Percentiles rank a stretch among this genome's conserved stretches.
Conservation (phyloP, 805 yeast species). For the Tetrapisispora arboricola region DNA sequence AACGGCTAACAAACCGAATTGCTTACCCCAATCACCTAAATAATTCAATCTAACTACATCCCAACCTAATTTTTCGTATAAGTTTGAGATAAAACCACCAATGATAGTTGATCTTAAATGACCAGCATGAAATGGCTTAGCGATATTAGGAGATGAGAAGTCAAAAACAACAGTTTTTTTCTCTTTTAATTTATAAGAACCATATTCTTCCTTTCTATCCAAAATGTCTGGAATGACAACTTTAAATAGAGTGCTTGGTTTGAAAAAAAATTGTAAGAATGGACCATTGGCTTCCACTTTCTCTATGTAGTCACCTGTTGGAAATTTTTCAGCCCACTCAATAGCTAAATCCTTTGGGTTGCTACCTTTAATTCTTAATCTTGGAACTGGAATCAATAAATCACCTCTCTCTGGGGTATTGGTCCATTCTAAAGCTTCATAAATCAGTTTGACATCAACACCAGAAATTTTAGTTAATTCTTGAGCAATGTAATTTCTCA, state of each 20-base stretch:
- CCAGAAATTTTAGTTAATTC: slow-evolving; percentile 66
- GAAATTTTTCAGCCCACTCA: slow-evolving; percentile 73
- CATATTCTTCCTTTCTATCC: slow-evolving; percentile 49
- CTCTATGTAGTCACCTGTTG: slow-evolving; percentile 56
- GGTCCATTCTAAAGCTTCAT: slow-evolving; percentile 83
- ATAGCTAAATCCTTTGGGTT: slow-evolving; percentile 65
- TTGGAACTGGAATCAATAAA: slow-evolving; percentile 82
- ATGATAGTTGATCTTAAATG: slow-evolving; percentile 95
- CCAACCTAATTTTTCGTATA: slow-evolving; percentile 88
- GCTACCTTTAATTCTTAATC: slow-evolving; percentile 74
- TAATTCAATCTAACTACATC: slow-evolving; percentile 88
- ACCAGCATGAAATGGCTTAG: slow-evolving; percentile 99
- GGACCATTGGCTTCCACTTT: slow-evolving; percentile 79
- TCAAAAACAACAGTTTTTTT: slow-evolving; percentile 71
- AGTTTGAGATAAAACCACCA: slow-evolving; percentile 87
- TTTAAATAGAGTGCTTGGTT: slow-evolving; percentile 53
- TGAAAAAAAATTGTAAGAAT: slow-evolving; percentile 81
- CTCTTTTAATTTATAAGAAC: slow-evolving; percentile 62
- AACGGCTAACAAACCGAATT: slow-evolving; percentile 90
- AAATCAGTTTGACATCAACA: slow-evolving; percentile 59
- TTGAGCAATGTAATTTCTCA: slow-evolving; percentile 80
- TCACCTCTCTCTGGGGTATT: slow-evolving; percentile 84
- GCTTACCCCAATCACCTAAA: slow-evolving; percentile 99
- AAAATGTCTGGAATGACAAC: slow-evolving; percentile 64
- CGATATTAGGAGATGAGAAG: slow-evolving; percentile 96